Evolutionary conservation across 2,329 filamentous ascomycete species (phyloP).

Genomic region (Kalmusia sp.): DNA sequence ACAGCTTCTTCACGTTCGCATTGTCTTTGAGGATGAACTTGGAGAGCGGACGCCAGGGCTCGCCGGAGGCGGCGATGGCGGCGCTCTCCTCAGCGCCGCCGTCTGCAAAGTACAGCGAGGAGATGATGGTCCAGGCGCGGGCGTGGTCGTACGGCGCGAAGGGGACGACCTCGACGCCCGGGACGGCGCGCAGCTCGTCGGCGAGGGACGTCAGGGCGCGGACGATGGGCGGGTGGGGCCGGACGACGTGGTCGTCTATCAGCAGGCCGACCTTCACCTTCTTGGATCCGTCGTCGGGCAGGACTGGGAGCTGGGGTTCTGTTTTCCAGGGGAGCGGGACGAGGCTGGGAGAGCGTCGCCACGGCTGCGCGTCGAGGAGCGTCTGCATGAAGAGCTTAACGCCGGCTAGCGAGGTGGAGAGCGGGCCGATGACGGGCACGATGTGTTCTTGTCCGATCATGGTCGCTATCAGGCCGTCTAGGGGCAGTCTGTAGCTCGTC

Average conservation of each 20-base stretch:
- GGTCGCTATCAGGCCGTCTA: conserved; percentile 43
- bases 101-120: conserved; percentile 56
- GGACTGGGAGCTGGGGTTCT: conserved; percentile 15
- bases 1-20: conserved; percentile 46
- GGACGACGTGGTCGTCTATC: conserved; percentile 68
- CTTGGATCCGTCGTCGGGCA: conserved; percentile 20
- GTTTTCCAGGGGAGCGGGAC: conserved; percentile 63
- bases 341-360: conserved; percentile 62
- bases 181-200: conserved; percentile 49
- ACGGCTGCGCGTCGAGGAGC: conserved; percentile 60
- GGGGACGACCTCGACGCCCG: conserved; percentile 60
- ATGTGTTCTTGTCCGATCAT: conserved; percentile 55
- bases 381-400: conserved; percentile 60
- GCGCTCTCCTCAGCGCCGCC: conserved; percentile 60
- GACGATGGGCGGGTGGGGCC: conserved; percentile 68
- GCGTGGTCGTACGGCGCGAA: conserved; percentile 57
- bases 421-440: conserved; percentile 57
- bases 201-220: conserved; percentile 60
- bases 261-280: conserved; percentile 66
- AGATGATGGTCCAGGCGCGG: conserved; percentile 52
- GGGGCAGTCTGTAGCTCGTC: conserved; percentile 47
- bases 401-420: conserved; percentile 60
- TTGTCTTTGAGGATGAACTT: conserved; percentile 61
- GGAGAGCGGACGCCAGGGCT: conserved; percentile 64
- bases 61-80: conserved; percentile 59